Evolutionary conservation across 495 filamentous ascomycete species (phyloP).

Genomic region (Tuber indicum): DNA sequence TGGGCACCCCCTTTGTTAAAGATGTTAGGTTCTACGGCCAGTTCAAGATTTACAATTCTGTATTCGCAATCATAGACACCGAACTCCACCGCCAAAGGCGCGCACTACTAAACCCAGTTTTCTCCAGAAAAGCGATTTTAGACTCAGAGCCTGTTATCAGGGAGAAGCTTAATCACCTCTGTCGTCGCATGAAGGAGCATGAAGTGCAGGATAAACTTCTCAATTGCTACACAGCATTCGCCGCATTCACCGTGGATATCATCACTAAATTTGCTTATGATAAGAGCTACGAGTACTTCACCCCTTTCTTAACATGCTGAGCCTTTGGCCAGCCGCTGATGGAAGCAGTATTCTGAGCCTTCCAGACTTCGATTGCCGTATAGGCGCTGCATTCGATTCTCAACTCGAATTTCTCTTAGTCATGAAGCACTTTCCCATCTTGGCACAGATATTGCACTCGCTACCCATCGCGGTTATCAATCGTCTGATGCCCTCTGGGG

Average conservation of each 20-base stretch:
- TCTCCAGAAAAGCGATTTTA: conserved; percentile 19
- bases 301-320: not conserved
- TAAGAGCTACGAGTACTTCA: conserved; percentile 40
- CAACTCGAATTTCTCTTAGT: conserved; percentile 34
- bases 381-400: conserved; percentile 31
- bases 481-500: conserved; percentile 19
- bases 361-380: conserved; percentile 4
- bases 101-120: conserved; percentile 19
- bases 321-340: not conserved
- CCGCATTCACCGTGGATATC: conserved; percentile 46
- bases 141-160: conserved; percentile 16
- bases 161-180: conserved; percentile 14
- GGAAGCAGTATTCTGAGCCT: not conserved
- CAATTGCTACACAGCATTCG: conserved; percentile 30
- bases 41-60: conserved; percentile 14
- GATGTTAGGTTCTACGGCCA: conserved; percentile 23
- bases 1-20: conserved; percentile 22
- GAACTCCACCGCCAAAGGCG: conserved; percentile 11
- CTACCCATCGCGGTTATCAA: conserved; percentile 34
- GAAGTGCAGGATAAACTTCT: conserved; percentile 5
- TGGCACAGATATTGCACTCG: conserved; percentile 25
- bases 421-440: conserved; percentile 40
- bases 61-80: conserved; percentile 11
- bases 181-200: conserved; percentile 13
- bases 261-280: conserved; percentile 48